phyloP scores from a whole-genome alignment of 2,329 filamentous ascomycete species.

The Trichoderma pleuroti region DNA sequence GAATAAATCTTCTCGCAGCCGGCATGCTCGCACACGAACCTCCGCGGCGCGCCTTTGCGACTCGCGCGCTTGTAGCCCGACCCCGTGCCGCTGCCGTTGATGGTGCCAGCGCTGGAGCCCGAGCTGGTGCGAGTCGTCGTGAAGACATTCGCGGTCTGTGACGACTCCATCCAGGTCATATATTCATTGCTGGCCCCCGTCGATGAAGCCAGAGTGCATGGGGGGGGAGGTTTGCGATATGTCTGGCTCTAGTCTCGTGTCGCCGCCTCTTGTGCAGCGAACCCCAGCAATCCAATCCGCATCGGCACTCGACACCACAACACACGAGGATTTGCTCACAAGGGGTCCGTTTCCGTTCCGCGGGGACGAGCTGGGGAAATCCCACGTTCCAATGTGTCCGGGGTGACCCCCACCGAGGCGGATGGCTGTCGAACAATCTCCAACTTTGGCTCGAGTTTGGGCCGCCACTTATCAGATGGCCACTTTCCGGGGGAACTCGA shows the following conservation, averaged over 20 bases:
- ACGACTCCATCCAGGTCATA: slow-evolving; percentile 25
- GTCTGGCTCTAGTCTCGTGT: not conserved
- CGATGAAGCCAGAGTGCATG: slow-evolving; percentile 15
- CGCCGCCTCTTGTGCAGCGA: slow-evolving; percentile 12
- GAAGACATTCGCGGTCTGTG: slow-evolving; percentile 20
- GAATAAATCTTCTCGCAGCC: slow-evolving; percentile 79
- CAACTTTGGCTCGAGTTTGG: not conserved
- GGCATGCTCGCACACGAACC: slow-evolving; percentile 63
- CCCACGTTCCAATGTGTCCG: slow-evolving; percentile 16
- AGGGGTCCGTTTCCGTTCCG: slow-evolving; percentile 5
- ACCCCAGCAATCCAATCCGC: slow-evolving; percentile 9
- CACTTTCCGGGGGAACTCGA: not conserved
- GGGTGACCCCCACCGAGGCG: slow-evolving; percentile 22
- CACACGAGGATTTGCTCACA: not conserved
- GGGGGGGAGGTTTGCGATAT: not conserved
- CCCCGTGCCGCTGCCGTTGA: slow-evolving; percentile 12
- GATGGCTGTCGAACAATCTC: not conserved
- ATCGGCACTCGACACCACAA: not conserved
- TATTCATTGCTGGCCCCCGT: slow-evolving; percentile 18
- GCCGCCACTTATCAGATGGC: not conserved
- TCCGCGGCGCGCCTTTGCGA: slow-evolving; percentile 47
- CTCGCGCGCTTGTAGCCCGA: slow-evolving; percentile 49
- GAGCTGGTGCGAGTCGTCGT: slow-evolving; percentile 9
- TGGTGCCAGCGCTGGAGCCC: not conserved
- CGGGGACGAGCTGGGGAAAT: slow-evolving; percentile 19